Evolutionary conservation across 1,284 basidiomycete species (phyloP), one percentile per base, ranked within the genome.

Genomic region (Cutaneotrichosporon curvatum): DNA sequence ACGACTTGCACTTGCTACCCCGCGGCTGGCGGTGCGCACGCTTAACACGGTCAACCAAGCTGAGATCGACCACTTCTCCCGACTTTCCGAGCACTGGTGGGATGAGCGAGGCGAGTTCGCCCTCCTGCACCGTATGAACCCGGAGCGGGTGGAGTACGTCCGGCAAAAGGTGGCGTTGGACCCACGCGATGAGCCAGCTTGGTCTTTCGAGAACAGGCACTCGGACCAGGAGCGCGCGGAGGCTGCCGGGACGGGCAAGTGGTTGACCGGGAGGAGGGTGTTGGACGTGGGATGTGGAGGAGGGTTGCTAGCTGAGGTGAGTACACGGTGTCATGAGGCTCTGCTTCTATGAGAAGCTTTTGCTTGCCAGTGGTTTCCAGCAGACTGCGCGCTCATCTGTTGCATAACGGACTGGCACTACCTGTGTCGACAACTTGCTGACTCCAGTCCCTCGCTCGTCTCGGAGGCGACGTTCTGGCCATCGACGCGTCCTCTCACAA

Each of bases 101-200:
- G 83, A 96, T 69, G 88, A 95, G 64, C 77, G 77, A 23, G 92
- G 94, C 58, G 92, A 97, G 69, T 95, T 96, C 63, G 79, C 76
- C 2, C 75, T 94, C 32, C 74, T 99, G 28, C 95, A 98, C 68
- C 81, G 82, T 61, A 97, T 99, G 94, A 99, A 99, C 71, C 89
- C 90, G 1, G 78, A 84, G 11, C 78, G 95, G 30, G 80, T 92
- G 59, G 80, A 82, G 47, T 97, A 91, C 66, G 77, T 98, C 18
- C 78, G 83, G 21, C 80, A 90, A 54, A 94, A 94, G 68, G 65
- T 90, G 19, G 62, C 62, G 15, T 65, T 78, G 28, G 80, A 84
- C 71, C 20, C 76, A 34, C 23, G 56, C 74, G 80, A 84, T 40
- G 81, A 83, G 44, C 67, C 75, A 14, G 57, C 61, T 21, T 65